These are phyloP conservation scores for Cystobasidium pallidum DNA, from an alignment of 1,284 basidiomycete species.

Conservation along the genomic window DNA sequence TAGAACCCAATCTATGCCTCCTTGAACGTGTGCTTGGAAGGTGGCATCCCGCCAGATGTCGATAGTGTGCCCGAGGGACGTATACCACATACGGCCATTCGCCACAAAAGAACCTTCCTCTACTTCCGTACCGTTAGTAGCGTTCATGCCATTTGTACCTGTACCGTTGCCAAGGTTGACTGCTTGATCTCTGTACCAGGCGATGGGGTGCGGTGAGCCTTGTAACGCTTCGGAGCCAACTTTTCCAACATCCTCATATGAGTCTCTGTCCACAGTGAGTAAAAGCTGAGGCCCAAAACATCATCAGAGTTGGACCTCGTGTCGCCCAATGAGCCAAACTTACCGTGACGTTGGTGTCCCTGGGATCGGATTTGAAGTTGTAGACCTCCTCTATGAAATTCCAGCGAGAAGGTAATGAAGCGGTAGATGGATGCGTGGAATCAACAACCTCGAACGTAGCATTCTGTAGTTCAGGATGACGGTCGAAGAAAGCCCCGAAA, in stretches of 20 bases:
- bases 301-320: background rate
- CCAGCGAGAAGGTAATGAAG: constrained; percentile 23
- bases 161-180: constrained; percentile 41
- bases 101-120: constrained; percentile 20
- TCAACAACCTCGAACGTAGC: constrained; percentile 40
- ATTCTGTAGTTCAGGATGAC: constrained; percentile 42
- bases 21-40: constrained; percentile 41
- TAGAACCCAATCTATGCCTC: constrained; percentile 44
- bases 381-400: constrained; percentile 44
- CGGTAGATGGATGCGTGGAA: constrained; percentile 33
- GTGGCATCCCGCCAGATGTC: constrained; percentile 40
- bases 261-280: constrained; percentile 42
- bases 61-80: constrained; percentile 32
- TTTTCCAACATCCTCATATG: constrained; percentile 37
- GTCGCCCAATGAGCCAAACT: background rate
- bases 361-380: constrained; percentile 44
- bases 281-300: constrained; percentile 16
- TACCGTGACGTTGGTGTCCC: constrained; percentile 42
- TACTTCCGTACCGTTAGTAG: constrained; percentile 35
- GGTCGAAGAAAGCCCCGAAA: constrained; percentile 44
- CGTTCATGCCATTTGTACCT: constrained; percentile 39
- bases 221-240: constrained; percentile 18
- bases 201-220: constrained; percentile 43
- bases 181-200: constrained; percentile 41
- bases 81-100: constrained; percentile 42